These are phyloP conservation scores for Pichia sp. DNA, from an alignment of 1,139 yeast genomes.

Conservation along the genomic window DNA sequence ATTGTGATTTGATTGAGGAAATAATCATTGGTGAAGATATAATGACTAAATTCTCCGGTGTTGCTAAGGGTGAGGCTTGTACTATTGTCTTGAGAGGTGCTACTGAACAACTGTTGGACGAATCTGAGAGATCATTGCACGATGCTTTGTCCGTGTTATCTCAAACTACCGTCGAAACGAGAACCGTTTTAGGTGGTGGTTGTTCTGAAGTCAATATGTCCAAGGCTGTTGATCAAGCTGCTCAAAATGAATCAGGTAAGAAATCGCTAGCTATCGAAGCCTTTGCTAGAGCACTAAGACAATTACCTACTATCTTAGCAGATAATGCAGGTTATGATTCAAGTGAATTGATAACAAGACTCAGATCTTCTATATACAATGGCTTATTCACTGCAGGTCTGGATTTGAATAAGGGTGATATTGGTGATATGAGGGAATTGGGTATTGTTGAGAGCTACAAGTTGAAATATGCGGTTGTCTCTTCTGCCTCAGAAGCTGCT, in stretches of 20 bases:
- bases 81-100: conserved; percentile 96
- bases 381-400: conserved; percentile 91
- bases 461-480: conserved; percentile 90
- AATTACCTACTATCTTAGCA: conserved; percentile 89
- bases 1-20: conserved; percentile 88
- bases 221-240: conserved; percentile 92
- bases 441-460: conserved; percentile 92
- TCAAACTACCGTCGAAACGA: conserved; percentile 92
- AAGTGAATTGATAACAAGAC: conserved; percentile 82
- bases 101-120: conserved; percentile 91
- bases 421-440: conserved; percentile 90
- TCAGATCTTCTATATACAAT: conserved; percentile 87
- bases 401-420: conserved; percentile 73
- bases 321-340: conserved; percentile 98
- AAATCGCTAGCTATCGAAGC: conserved; percentile 92
- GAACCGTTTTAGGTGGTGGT: conserved; percentile 96
- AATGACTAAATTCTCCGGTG: conserved; percentile 85
- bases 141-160: conserved; percentile 95
- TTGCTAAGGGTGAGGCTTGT: conserved; percentile 94
- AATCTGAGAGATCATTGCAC: conserved; percentile 95
- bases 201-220: conserved; percentile 98
- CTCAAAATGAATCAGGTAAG: conserved; percentile 91
- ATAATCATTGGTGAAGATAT: conserved; percentile 87
- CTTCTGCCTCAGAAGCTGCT: conserved; percentile 95
- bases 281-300: conserved; percentile 89